These are phyloP conservation scores for Reticulascus tulasneorum DNA, from an alignment of 2,329 filamentous ascomycete species.

Conservation along the genomic window DNA sequence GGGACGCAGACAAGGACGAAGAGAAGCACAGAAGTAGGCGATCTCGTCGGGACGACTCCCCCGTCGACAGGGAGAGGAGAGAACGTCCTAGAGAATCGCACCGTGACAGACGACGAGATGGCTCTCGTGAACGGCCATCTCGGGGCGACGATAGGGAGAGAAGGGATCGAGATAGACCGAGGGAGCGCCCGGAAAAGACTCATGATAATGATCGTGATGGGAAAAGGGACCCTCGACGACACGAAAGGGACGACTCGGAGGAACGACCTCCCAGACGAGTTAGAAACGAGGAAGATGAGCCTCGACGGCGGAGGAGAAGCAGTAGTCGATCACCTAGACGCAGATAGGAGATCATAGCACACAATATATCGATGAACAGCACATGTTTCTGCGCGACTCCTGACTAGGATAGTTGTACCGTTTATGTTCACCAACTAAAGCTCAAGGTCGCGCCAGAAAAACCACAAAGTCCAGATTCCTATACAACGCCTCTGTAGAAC, in stretches of 20 bases:
- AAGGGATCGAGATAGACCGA: constrained; percentile 17
- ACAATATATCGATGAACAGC: no score
- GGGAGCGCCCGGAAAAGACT: constrained; percentile 17
- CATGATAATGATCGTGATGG: constrained; percentile 15
- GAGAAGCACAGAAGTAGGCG: constrained; percentile 22
- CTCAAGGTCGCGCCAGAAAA: no score
- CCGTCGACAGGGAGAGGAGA: constrained; percentile 20
- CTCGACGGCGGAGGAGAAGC: constrained; percentile 7
- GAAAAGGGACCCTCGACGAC: constrained; percentile 21
- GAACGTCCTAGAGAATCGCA: constrained; percentile 18
- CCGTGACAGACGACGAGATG: constrained; percentile 20
- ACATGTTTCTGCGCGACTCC: no score
- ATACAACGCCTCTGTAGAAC: no score
- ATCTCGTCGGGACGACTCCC: constrained; percentile 34
- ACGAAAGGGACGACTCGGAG: constrained; percentile 22
- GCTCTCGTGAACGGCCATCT: constrained; percentile 25
- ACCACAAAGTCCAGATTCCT: no score
- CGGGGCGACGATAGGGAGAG: constrained; percentile 22
- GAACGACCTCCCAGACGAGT: constrained; percentile 16
- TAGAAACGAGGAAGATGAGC: constrained; percentile 17
- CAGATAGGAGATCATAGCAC: no score
- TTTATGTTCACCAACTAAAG: no score
- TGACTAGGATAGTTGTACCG: no score
- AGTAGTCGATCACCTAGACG: constrained; percentile 15
- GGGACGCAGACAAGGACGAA: constrained; percentile 24